phyloP scores from a whole-genome alignment of 305 asterid genomes.

The Coffea humblotiana region DNA sequence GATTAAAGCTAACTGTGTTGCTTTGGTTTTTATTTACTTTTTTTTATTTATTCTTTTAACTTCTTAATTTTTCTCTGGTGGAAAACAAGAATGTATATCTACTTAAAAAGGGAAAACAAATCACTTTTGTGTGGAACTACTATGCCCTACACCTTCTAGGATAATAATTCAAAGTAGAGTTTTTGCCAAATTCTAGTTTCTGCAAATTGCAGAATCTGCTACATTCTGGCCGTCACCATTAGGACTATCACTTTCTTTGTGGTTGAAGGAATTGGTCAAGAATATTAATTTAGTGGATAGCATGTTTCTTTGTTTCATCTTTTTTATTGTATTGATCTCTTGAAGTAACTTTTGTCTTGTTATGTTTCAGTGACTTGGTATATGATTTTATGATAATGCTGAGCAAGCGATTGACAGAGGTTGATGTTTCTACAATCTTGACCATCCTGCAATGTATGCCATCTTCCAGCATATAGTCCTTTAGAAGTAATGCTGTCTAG shows the following conservation, averaged over 20 bases:
- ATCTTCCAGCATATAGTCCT: slow-evolving; percentile 3
- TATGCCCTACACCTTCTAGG: background rate
- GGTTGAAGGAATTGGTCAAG: background rate
- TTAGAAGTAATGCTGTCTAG: background rate
- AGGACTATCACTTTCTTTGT: background rate
- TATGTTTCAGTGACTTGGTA: slow-evolving; percentile 71
- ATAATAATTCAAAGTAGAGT: background rate
- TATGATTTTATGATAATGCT: slow-evolving; percentile 88
- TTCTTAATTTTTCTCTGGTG: background rate
- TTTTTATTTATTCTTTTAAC: background rate
- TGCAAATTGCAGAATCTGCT: background rate
- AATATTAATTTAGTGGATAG: background rate
- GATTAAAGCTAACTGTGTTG: background rate
- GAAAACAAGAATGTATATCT: background rate
- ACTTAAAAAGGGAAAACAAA: background rate
- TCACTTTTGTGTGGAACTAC: background rate
- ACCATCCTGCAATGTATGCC: slow-evolving; percentile 71
- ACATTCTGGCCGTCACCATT: background rate
- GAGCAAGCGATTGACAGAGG: slow-evolving; percentile 88
- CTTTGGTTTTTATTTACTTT: no score
- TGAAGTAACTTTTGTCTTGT: slow-evolving; percentile 18
- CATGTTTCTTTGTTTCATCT: background rate
- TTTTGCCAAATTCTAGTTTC: background rate
- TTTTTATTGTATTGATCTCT: slow-evolving; percentile 9
- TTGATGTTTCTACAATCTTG: slow-evolving; percentile 85